Conservation (phyloP, 2,329 filamentous ascomycete genomes). For the Paraphaeosphaeria sporulosa region DNA sequence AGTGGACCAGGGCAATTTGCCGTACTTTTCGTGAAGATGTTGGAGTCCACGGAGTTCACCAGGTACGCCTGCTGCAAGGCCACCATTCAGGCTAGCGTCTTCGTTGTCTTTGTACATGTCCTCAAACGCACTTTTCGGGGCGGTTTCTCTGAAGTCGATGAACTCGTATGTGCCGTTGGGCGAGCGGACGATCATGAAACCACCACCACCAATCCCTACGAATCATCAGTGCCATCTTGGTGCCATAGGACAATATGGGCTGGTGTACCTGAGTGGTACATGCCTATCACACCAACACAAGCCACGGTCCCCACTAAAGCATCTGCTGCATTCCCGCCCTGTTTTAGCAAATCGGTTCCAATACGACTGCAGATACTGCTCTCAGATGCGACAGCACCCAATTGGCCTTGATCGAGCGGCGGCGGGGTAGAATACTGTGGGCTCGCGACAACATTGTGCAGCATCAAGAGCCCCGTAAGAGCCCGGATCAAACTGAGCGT, state of each 20-base stretch:
- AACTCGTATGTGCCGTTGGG: constrained; percentile 80
- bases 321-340: constrained; percentile 62
- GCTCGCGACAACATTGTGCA: constrained; percentile 34
- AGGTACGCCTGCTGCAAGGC: constrained; percentile 72
- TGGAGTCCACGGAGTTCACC: constrained; percentile 81
- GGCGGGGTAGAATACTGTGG: constrained; percentile 23
- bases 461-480: constrained; percentile 35
- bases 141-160: constrained; percentile 89
- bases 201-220: constrained; percentile 82
- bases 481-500: constrained; percentile 27
- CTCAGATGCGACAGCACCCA: constrained; percentile 58
- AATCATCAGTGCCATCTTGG: neutral
- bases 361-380: constrained; percentile 55
- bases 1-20: constrained; percentile 62
- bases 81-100: constrained; percentile 72
- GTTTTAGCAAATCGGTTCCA: constrained; percentile 54
- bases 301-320: constrained; percentile 56
- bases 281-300: constrained; percentile 58
- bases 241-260: neutral
- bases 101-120: constrained; percentile 84
- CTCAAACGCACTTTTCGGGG: constrained; percentile 79
- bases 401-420: constrained; percentile 29
- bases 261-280: constrained; percentile 54
- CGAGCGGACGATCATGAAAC: constrained; percentile 83
- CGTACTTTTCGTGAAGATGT: constrained; percentile 77